phyloP scores from a whole-genome alignment of 2,329 filamentous ascomycete species.

The Phyllosticta ampelicida region DNA sequence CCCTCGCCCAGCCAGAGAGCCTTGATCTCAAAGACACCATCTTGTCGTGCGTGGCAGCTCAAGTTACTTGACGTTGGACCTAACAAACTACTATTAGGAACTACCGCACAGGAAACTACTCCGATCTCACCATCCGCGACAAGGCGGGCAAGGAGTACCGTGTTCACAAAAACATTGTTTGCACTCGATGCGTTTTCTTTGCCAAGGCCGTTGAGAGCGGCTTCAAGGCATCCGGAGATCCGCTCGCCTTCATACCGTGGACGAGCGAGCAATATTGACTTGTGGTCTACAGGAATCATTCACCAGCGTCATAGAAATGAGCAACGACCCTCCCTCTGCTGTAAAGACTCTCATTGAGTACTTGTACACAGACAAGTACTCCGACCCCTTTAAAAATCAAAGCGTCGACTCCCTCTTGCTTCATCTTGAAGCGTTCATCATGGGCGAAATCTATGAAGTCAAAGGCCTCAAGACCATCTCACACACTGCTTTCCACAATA shows the following conservation, averaged over 20 bases:
- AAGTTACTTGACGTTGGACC: neutral
- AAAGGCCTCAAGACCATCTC: neutral
- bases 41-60: neutral
- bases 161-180: neutral
- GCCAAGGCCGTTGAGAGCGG: neutral
- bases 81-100: neutral
- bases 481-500: neutral
- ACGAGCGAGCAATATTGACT: neutral
- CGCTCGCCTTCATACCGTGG: neutral
- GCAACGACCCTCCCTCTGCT: constrained; percentile 57
- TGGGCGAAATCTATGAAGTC: neutral
- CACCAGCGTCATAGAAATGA: constrained; percentile 48
- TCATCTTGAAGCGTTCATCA: neutral
- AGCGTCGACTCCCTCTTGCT: neutral
- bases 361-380: constrained; percentile 74
- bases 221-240: neutral
- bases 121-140: neutral
- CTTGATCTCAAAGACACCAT: neutral
- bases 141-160: neutral
- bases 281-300: neutral
- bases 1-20: too few relatives aligned
- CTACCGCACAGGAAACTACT: neutral
- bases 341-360: constrained; percentile 73
- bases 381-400: neutral
- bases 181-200: neutral